A percentile compares a stretch with the other conserved stretches of the same genome.
Conservation (phyloP, 306 rosid genomes). For the Trifolium pratense region DNA sequence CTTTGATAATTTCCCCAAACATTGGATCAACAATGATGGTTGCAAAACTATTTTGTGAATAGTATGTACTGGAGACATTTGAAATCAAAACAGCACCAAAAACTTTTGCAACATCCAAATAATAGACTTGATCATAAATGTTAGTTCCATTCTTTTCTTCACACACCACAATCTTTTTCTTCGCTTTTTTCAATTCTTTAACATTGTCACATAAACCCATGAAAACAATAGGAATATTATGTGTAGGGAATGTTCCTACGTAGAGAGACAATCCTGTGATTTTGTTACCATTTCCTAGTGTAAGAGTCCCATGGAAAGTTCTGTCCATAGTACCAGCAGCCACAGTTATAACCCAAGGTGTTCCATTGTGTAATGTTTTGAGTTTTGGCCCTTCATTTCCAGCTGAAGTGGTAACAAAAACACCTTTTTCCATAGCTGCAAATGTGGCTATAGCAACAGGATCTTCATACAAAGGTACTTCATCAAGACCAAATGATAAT, state of each 20-base stretch:
- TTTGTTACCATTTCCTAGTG: constrained; percentile 49
- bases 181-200: constrained; percentile 40
- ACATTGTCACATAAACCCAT: constrained; percentile 47
- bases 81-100: constrained; percentile 62
- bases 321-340: constrained; percentile 73
- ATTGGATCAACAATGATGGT: constrained; percentile 39
- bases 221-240: constrained; percentile 52
- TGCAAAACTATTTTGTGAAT: constrained; percentile 14
- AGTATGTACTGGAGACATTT: constrained; percentile 30
- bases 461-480: constrained; percentile 52
- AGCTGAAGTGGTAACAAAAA: constrained; percentile 75
- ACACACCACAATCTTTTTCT: constrained; percentile 64
- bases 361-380: constrained; percentile 67
- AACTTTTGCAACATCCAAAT: constrained; percentile 40
- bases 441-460: constrained; percentile 81
- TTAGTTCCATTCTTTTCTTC: constrained; percentile 39
- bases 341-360: constrained; percentile 76
- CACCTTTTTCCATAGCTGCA: constrained; percentile 63
- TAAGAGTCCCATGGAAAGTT: constrained; percentile 47
- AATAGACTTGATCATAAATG: constrained; percentile 27
- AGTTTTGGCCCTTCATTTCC: constrained; percentile 61
- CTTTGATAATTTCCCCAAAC: constrained; percentile 57
- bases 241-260: constrained; percentile 32
- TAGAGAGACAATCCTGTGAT: constrained; percentile 58
- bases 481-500: constrained; percentile 61